Evolutionary conservation across 179 eudicot species (phyloP), one percentile per base, ranked within the genome.

Genomic region (Gypsophila paniculata): DNA sequence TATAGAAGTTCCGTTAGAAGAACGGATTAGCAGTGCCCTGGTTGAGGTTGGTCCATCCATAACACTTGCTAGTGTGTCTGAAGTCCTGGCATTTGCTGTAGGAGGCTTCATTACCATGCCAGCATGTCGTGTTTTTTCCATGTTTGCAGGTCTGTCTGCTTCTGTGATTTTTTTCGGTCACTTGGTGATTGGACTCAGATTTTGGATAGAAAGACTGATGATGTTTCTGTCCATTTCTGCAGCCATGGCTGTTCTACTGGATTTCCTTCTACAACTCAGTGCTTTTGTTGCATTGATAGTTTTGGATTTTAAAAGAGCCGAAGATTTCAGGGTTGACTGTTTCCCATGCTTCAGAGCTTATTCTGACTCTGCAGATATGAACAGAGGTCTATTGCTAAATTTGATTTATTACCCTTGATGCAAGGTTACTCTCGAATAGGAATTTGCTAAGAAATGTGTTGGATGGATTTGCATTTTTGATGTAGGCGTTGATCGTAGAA

Each of bases 21-120:
- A 86, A 52, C 85, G 96, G 68, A 84, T 94, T 72, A 90, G 97
- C 76, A 90, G 85, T 78, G 99, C 99, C 64, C 92, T 94, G 69
- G 97, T 85, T 70, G 96, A 91, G 82, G 99, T 91, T 73, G 97
- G 99, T 67, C 99, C 97, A 49, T 94, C 99, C 38, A 91, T 94
- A 81, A 94, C 99, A 73, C 89, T 94, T 63, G 99, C 99, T 64
- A 91, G 96, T 80, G 81, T 94, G 59, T 87, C 96, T 14, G 99
- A 94, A 86, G 94, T 94, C 46, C 68, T 94, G 79, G 99, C 99
- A 66, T 94, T 94, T 90, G 96, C 99, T 62, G 95, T 94, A 36
- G 99, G 99, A 75, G 78, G 89, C 75, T 94, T 94, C 79, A 94
- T 91, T 80, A 83, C 97, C 51, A 87, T 90, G 97, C 99, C 99